Evolutionary conservation across 75 land plant genomes (phyloP).

Genomic region (Gnetum montanum): DNA sequence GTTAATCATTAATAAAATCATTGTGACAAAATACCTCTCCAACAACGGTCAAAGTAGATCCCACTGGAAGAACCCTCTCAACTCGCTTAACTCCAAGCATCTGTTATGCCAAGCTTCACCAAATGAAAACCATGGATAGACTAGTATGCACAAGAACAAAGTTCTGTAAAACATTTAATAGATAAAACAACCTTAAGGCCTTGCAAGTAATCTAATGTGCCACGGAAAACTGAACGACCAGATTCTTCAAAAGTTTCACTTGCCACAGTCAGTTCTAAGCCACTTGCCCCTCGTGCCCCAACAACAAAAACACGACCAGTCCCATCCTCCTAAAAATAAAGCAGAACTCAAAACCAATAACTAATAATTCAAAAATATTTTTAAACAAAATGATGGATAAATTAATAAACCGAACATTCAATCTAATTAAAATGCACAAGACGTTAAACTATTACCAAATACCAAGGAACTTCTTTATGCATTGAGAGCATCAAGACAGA

Average conservation of each 20-base stretch:
- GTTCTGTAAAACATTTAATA: not conserved
- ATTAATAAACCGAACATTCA: no score
- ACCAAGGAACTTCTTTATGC: slow-evolving; percentile 98
- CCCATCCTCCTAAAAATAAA: slow-evolving; percentile 69
- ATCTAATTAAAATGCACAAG: no score
- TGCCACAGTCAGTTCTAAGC: slow-evolving; percentile 77
- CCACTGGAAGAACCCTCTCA: slow-evolving; percentile 92
- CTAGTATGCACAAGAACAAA: not conserved
- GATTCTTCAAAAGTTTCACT: slow-evolving; percentile 98
- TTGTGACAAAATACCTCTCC: slow-evolving; percentile 61
- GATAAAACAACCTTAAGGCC: slow-evolving; percentile 73
- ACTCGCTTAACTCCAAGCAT: slow-evolving; percentile 98
- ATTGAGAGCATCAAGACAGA: slow-evolving; percentile 87
- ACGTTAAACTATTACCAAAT: slow-evolving; percentile 54
- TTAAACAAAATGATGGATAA: no score
- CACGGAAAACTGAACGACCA: slow-evolving; percentile 86
- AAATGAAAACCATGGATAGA: not conserved
- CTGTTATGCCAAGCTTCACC: slow-evolving; percentile 17
- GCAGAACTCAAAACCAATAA: not conserved
- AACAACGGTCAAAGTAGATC: slow-evolving; percentile 88
- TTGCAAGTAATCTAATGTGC: slow-evolving; percentile 89
- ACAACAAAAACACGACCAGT: slow-evolving; percentile 77
- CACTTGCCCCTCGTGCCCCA: slow-evolving; percentile 82
- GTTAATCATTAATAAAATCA: not conserved
- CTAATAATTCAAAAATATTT: no score